phyloP scores from a whole-genome alignment of 345 rosid species.

The Salix exigua region DNA sequence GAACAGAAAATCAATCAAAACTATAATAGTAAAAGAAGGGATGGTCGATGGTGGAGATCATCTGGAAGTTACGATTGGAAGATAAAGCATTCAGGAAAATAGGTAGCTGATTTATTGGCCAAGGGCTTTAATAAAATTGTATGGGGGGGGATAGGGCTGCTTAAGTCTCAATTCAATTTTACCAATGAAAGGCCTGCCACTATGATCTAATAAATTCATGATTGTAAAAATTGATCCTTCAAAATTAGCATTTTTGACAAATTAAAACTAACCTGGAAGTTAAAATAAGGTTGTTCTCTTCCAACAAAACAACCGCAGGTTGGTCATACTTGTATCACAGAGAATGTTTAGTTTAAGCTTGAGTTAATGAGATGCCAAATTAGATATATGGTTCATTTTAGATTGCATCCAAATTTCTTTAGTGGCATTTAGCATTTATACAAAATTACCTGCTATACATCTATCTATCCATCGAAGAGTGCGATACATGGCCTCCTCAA shows the following conservation, averaged over 20 bases:
- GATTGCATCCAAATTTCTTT: neutral
- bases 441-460: conserved; percentile 54
- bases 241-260: neutral
- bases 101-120: too few species aligned
- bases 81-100: neutral
- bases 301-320: neutral
- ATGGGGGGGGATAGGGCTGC: neutral
- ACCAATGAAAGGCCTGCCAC: neutral
- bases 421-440: conserved; percentile 1
- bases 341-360: conserved; percentile 8
- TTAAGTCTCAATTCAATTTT: neutral
- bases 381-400: neutral
- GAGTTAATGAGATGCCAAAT: neutral
- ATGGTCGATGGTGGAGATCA: neutral
- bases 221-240: neutral
- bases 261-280: neutral
- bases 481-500: conserved; percentile 82
- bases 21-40: neutral
- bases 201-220: neutral
- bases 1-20: conserved; percentile 11
- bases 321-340: neutral
- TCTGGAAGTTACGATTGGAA: neutral
- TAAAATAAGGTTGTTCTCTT: neutral
- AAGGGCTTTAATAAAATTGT: neutral
- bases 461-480: conserved; percentile 88